Evolutionary conservation across 805 yeast genomes (phyloP), one percentile per base, ranked within the genome.

Genomic region (Ogataea kodamae): DNA sequence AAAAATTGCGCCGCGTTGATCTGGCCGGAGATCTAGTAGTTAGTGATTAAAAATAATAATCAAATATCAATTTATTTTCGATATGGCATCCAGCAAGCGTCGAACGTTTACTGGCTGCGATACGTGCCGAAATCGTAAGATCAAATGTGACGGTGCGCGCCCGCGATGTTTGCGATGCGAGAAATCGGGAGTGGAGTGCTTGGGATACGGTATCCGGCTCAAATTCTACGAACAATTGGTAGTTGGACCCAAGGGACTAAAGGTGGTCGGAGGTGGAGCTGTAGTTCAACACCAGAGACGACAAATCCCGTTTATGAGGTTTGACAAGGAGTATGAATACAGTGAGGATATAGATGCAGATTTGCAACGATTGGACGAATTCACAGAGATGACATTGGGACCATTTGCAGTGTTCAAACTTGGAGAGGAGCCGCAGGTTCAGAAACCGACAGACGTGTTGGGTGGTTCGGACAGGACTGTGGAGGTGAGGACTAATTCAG

Each of bases 111-210:
- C 67, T 27, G 80, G 80, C 4, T 74, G 80, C 51, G 70, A 73
- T 62, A 74, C 79, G 5, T 74, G 80, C 44, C 57, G 80, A 22
- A 48, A 57, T 14, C 56, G 78, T 16, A 73, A 72, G 42, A 71
- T 74, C 43, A 72, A 72, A 48, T 74, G 80, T 53, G 79, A 72
- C 48, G 61, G 68, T 9, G 41, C 52, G 4, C 57, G 59, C 34
- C 79, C 79, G 2, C 42, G 38, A 11, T 74, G 80, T 46, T 29
- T 45, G 19, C 57, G 78, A 33, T 74, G 80, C 52, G 46, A 38
- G 24, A 69, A 64, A 42, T 67, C 76, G 3, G 61, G 62, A 3
- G 36, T 66, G 5, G 52, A 54, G 7, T 75, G 81, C 56, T 61
- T 56, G 11, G 79, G 80, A 1, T 75, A 73, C 47, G 68, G 56